These are phyloP conservation scores for Entrophospora sp. DNA, from an alignment of 192 early-diverging fungal species.

Conservation along the genomic window DNA sequence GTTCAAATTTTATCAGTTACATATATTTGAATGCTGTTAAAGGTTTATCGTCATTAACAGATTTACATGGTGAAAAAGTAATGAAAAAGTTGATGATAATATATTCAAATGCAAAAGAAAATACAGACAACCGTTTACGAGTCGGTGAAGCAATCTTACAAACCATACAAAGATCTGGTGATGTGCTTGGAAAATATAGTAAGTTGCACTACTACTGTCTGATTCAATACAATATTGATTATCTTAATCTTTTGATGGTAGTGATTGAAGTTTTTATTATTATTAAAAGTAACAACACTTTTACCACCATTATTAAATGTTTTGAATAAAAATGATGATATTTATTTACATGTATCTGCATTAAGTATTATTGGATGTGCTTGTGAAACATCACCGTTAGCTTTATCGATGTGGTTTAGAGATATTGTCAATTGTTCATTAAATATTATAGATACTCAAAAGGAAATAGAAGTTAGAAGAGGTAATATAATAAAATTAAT, in stretches of 20 bases:
- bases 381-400: slow-evolving; percentile 63
- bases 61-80: slow-evolving; percentile 64
- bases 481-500: slow-evolving; percentile 25
- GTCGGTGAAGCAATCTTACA: slow-evolving; percentile 84
- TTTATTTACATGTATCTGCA: slow-evolving; percentile 47
- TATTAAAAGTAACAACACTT: neutral
- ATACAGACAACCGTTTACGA: slow-evolving; percentile 64
- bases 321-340: slow-evolving; percentile 23
- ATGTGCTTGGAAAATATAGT: slow-evolving; percentile 67
- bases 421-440: slow-evolving; percentile 61
- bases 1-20: slow-evolving; percentile 46
- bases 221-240: no score
- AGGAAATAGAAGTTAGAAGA: slow-evolving; percentile 52
- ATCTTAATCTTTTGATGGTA: no score
- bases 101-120: slow-evolving; percentile 44
- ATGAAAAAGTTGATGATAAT: slow-evolving; percentile 58
- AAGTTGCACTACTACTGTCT: neutral
- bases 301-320: slow-evolving; percentile 28
- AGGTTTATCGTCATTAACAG: slow-evolving; percentile 73
- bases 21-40: slow-evolving; percentile 91
- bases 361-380: slow-evolving; percentile 56
- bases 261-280: no score
- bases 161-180: slow-evolving; percentile 74
- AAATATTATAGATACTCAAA: slow-evolving; percentile 59
- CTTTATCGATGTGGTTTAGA: slow-evolving; percentile 56